Conservation (phyloP, 2,329 filamentous ascomycete species). For the Colletotrichum gigasporum region DNA sequence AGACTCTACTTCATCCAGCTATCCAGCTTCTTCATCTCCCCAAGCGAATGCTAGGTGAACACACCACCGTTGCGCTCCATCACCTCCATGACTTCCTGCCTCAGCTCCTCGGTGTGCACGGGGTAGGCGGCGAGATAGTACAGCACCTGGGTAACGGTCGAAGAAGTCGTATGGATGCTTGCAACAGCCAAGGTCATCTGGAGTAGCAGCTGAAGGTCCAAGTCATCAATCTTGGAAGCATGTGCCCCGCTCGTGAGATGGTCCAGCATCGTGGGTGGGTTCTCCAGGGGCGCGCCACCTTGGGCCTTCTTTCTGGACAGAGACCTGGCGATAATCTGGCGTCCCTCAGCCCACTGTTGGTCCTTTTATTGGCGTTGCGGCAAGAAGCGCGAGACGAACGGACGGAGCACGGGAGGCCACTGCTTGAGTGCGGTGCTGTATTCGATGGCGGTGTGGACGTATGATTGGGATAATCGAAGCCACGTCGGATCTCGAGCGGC, state of each 20-base stretch:
- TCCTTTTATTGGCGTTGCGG: neutral
- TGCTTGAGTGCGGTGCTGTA: neutral
- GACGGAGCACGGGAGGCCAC: neutral
- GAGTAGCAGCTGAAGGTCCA: neutral
- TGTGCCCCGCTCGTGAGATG: neutral
- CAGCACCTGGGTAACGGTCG: conserved; percentile 52
- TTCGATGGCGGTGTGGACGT: neutral
- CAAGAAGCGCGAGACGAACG: neutral
- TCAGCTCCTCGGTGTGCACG: conserved; percentile 58
- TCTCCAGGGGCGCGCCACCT: neutral
- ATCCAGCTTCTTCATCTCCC: conserved; percentile 49
- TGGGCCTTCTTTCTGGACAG: neutral
- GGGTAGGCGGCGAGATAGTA: conserved; percentile 61
- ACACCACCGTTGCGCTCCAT: conserved; percentile 44
- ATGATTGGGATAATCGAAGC: neutral
- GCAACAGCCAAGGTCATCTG: conserved; percentile 26
- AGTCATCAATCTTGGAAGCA: neutral
- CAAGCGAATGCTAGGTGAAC: conserved; percentile 45
- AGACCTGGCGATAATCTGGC: neutral
- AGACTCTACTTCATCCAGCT: conserved; percentile 50
- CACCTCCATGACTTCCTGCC: conserved; percentile 57
- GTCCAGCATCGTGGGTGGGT: neutral
- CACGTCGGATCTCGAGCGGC: neutral
- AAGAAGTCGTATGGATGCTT: conserved; percentile 58
- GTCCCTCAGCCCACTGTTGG: neutral